Base-by-base conservation (phyloP, 805 yeast species). In the Lipomyces yamanashiensis region DNA sequence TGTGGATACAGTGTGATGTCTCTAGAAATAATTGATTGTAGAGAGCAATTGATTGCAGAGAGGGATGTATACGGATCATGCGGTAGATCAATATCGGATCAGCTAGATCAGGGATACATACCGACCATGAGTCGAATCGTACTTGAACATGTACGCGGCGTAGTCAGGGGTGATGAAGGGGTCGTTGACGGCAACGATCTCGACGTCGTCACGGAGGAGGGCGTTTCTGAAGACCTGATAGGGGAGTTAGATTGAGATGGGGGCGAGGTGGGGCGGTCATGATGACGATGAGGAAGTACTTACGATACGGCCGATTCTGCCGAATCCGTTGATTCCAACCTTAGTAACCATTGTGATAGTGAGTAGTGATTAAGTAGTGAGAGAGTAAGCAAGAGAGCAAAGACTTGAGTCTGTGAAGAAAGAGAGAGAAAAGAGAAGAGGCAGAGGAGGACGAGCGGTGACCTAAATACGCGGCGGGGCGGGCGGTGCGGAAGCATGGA, bases 71-170 rank as follows among this genome's bases (percentile, higher is more conserved):
- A n/a, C 43, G n/a, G n/a, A 7, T 39, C n/a, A 12, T 39, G 43
- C 13, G n/a, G n/a, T 12, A 6, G n/a, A 39, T 39, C 41, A 39
- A 12, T 2, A 2, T 12, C 3, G 41, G 19, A 53, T 6, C 9
- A 23, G n/a, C 1, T 44, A 15, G 23, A 9, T 23, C 13, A 23
- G 44, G 47, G 21, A 33, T 28, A 60, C 67, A 10, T 60, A 63
- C 77, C 81, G 82, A 75, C 96, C 96, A 83, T 90, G 97, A 71
- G 96, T 90, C 67, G 96, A 89, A 81, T 90, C 97, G 81, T 90
- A 90, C 84, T 90, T 91, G 89, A 90, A 90, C 91, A 90, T 86
- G 85, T 90, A 90, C 70, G 96, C 89, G 75, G 96, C 96, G 80
- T 90, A 90, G 72, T 90, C 96, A 66, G 95, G 84, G 68, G 86